Evolutionary conservation across 805 yeast species (phyloP).

Genomic region (Candida schatavii): DNA sequence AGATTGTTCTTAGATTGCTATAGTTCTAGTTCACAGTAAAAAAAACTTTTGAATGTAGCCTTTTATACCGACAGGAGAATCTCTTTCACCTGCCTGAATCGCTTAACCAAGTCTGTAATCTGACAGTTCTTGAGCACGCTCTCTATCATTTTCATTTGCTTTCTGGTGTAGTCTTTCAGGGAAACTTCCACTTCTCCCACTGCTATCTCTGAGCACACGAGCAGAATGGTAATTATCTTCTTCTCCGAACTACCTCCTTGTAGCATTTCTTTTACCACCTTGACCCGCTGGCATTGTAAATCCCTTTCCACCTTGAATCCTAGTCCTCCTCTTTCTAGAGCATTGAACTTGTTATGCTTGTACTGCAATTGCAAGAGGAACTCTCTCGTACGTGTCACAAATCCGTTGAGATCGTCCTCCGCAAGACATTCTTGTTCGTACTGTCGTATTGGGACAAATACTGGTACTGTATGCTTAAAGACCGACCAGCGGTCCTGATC

Average conservation of each 20-base stretch:
- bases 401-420: slow-evolving; percentile 12
- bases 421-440: slow-evolving; percentile 11
- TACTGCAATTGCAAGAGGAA: slow-evolving; percentile 25
- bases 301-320: slow-evolving; percentile 19
- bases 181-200: slow-evolving; percentile 14
- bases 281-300: slow-evolving; percentile 23
- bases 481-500: slow-evolving; percentile 23
- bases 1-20: too few relatives aligned
- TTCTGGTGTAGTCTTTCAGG: background rate
- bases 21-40: too few relatives aligned
- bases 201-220: slow-evolving; percentile 18
- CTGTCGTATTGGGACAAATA: slow-evolving; percentile 24
- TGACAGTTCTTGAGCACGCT: slow-evolving; percentile 13
- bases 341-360: slow-evolving; percentile 28
- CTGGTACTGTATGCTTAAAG: slow-evolving; percentile 36
- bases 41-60: background rate
- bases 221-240: slow-evolving; percentile 13
- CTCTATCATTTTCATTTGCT: slow-evolving; percentile 7
- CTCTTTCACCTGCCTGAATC: slow-evolving; percentile 12
- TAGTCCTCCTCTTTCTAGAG: slow-evolving; percentile 9
- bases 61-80: background rate
- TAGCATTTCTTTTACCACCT: slow-evolving; percentile 1
- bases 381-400: slow-evolving; percentile 21
- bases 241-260: background rate
- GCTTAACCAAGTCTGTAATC: slow-evolving; percentile 15